These are phyloP conservation scores for Ogataea ramenticola DNA, from an alignment of 805 yeast species.

Conservation along the genomic window DNA sequence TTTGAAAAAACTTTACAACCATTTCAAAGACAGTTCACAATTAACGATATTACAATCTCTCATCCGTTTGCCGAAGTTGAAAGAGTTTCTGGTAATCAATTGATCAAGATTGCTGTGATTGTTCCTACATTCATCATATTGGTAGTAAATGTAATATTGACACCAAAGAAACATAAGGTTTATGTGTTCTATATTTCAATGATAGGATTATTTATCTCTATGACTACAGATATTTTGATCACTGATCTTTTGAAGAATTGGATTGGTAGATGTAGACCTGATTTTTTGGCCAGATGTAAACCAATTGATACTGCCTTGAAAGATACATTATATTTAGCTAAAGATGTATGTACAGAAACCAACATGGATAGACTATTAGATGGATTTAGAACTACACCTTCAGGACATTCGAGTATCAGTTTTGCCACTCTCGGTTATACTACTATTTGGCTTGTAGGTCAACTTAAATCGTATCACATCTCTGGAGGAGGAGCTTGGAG, in stretches of 20 bases:
- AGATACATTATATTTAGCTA: constrained; percentile 48
- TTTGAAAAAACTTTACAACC: constrained; percentile 37
- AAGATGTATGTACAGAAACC: constrained; percentile 57
- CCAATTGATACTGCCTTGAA: constrained; percentile 57
- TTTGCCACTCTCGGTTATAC: constrained; percentile 62
- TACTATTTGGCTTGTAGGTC: constrained; percentile 64
- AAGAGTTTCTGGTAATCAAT: constrained; percentile 51
- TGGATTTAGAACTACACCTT: constrained; percentile 78
- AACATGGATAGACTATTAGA: constrained; percentile 41
- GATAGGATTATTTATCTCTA: constrained; percentile 57
- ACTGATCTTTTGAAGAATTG: constrained; percentile 75
- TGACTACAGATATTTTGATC: constrained; percentile 50
- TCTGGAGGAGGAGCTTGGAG: constrained; percentile 64
- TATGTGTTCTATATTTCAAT: constrained; percentile 58
- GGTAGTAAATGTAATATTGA: constrained; percentile 22
- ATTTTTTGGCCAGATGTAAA: constrained; percentile 76
- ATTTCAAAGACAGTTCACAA: constrained; percentile 68
- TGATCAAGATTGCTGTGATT: constrained; percentile 47
- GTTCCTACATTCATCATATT: constrained; percentile 41
- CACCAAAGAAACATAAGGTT: constrained; percentile 45
- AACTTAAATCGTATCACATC: constrained; percentile 33
- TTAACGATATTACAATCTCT: constrained; percentile 69
- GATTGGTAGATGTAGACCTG: constrained; percentile 91
- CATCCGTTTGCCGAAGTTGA: constrained; percentile 79
- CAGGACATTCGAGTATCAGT: constrained; percentile 71